Evolutionary conservation across 768 basidiomycete species (phyloP), one percentile per base, ranked within the genome.

Genomic region (Boletus pseudo-olivaceus): DNA sequence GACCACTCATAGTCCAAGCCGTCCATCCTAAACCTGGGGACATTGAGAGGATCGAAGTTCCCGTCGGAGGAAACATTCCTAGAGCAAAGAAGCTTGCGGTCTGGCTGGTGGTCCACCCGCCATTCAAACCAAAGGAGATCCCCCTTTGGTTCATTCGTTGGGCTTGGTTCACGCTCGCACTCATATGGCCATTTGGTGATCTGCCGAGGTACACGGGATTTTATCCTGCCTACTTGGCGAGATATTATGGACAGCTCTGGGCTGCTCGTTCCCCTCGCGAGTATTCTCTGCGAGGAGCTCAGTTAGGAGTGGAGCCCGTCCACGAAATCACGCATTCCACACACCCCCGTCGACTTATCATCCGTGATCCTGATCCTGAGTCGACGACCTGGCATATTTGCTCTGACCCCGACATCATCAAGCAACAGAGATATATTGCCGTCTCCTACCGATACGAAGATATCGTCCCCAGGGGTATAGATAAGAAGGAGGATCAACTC

Each of bases 221-320:
- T n/a, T 67, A 65, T 42, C 51, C 50, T 2, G 12, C 60, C 26
- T 67, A 67, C 37, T 42, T 60, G 40, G 54, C 62, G 19, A 58
- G 30, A 45, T 65, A 60, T 34, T 35, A 53, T 14, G 57, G 65
- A 3, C 65, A 67, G 1, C 59, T 69, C 17, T 69, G 65, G 67
- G 39, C 27, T 20, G 30, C 66, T 51, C 57, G 57, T 45, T 62
- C 62, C 7, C 55, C 62, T 39, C 51, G 39, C 39, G 67, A 69
- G 17, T 50, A 58, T 43, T 62, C 64, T 44, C 35, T 64, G 15
- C 65, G 62, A 12, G 29, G 1, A 7, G 49, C 27, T 26, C 23
- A 20, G 32, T 9, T 39, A 20, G 61, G 43, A 30, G 39, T 1
- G 20, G 55, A 62, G 35, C 47, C 34, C 17, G 34, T 55, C 12